Percentiles rank a stretch among this genome's conserved stretches.
phyloP scores from a whole-genome alignment of 1,284 basidiomycete species.

The Cutaneotrichosporon mucoides region DNA sequence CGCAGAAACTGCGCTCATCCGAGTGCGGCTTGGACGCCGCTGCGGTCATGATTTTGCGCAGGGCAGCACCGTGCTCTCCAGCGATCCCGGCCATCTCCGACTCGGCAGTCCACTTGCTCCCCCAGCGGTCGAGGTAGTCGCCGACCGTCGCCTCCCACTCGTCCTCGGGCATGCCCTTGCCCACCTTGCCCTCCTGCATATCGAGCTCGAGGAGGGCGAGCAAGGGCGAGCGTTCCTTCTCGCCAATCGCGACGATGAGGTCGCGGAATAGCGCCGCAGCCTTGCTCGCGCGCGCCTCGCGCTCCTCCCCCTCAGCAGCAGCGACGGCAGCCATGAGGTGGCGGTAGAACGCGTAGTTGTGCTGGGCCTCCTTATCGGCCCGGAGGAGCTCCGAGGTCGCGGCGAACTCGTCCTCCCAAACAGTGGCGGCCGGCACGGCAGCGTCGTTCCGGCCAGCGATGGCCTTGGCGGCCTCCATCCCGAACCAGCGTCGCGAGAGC shows the following conservation, averaged over 20 bases:
- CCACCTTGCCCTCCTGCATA: neutral
- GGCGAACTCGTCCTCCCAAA: conserved; percentile 29
- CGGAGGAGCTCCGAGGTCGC: conserved; percentile 19
- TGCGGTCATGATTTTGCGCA: conserved; percentile 12
- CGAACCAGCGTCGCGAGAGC: conserved; percentile 29
- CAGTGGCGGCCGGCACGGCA: neutral
- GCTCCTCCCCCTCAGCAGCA: conserved; percentile 3
- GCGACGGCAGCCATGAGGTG: conserved; percentile 20
- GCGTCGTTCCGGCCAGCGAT: conserved; percentile 15
- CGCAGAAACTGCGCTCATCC: conserved; percentile 24
- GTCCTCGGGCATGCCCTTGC: conserved; percentile 12
- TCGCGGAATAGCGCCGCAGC: conserved; percentile 12
- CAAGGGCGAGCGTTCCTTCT: conserved; percentile 33
- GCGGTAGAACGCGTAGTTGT: conserved; percentile 41
- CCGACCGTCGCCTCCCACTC: conserved; percentile 23
- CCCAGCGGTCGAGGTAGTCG: conserved; percentile 37
- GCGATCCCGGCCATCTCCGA: conserved; percentile 31
- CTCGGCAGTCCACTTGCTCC: conserved; percentile 31
- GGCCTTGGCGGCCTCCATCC: conserved; percentile 27
- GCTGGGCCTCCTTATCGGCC: conserved; percentile 26
- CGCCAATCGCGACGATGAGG: conserved; percentile 22
- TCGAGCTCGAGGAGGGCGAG: conserved; percentile 33
- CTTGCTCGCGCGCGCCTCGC: neutral
- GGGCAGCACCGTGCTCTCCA: conserved; percentile 7
- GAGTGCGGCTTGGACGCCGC: conserved; percentile 14